Evolutionary conservation across 306 rosid species (phyloP).

Genomic region (Trifolium dubium): DNA sequence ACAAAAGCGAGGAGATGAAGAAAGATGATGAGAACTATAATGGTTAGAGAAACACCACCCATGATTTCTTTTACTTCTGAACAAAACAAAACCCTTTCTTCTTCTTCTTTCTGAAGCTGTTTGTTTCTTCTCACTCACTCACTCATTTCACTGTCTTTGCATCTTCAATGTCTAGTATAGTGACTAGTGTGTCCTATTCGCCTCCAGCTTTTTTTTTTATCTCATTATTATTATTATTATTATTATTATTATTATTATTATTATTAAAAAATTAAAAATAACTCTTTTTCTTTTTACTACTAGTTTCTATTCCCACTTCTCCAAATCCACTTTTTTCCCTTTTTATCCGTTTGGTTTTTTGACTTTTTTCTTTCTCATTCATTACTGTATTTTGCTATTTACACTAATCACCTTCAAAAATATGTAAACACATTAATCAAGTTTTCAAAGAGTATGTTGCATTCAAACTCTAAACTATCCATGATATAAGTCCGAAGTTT

Average conservation of each 20-base stretch:
- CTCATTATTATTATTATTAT: too few species aligned
- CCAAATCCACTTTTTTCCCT: neutral
- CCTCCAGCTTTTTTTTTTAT: neutral
- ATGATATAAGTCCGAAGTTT: too few species aligned
- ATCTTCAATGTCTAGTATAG: neutral
- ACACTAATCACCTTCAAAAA: too few species aligned
- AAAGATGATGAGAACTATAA: slow-evolving; percentile 61
- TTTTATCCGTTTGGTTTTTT: neutral
- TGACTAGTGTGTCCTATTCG: neutral
- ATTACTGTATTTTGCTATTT: too few species aligned
- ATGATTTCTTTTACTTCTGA: slow-evolving; percentile 39
- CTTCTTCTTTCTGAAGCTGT: neutral
- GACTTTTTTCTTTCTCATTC: too few species aligned
- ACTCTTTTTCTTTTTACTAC: too few species aligned
- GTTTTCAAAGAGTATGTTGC: too few species aligned
- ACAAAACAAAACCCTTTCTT: neutral
- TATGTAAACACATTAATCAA: too few species aligned
- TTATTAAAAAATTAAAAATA: too few species aligned
- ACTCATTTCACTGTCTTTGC: neutral
- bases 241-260: too few species aligned
- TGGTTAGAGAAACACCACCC: slow-evolving; percentile 66
- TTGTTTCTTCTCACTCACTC: neutral
- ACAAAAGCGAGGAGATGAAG: slow-evolving; percentile 89
- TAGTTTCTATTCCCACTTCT: neutral
- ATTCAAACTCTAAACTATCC: too few species aligned